Evolutionary conservation across 768 basidiomycete genomes (phyloP), one percentile per base, ranked within the genome.

Genomic region (Mycena latifolia): DNA sequence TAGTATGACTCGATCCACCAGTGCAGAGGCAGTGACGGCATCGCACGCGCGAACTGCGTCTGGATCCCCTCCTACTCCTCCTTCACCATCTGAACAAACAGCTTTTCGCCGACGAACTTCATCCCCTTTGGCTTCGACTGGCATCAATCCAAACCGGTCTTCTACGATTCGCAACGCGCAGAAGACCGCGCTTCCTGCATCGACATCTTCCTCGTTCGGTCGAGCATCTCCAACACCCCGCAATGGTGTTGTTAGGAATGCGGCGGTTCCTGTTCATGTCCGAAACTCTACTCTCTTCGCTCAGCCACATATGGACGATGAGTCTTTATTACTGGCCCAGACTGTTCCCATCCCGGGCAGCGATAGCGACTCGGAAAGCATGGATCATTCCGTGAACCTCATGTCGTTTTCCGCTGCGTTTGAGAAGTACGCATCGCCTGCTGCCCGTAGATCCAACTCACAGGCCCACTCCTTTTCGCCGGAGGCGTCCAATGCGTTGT

Each of bases 331-430:
- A 41, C 80, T 90, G 48, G 92, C 93, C 1, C 87, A 89, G 62
- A 81, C 82, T 27, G 89, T 93, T 41, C 93, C 92, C n/a, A 83
- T 93, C 22, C 92, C 93, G 2, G 89, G 88, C 68, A 88, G 86
- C 62, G 86, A 90, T 70, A 88, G 85, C 67, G 92, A 93, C 71
- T 91, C 89, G 0, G 92, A 92, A 39, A 69, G 61, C 56, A 82
- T 81, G 71, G 87, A 86, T 53, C 81, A 84, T 25, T 85, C 89
- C 17, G 76, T 83, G 27, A 89, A 93, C 69, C 78, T 88, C 20
- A 82, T 92, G 77, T 92, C 92, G 6, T 93, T 94, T 71, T 92
- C 92, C 1, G 80, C 88, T 25, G 88, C 89, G 22, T 91, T 85
- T 69, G 87, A 88, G 80, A 81, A 75, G 77, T 83, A 78, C 75